Base-by-base conservation (phyloP, 192 early-diverging fungal genomes). In the Umbelopsis isabellina region DNA sequence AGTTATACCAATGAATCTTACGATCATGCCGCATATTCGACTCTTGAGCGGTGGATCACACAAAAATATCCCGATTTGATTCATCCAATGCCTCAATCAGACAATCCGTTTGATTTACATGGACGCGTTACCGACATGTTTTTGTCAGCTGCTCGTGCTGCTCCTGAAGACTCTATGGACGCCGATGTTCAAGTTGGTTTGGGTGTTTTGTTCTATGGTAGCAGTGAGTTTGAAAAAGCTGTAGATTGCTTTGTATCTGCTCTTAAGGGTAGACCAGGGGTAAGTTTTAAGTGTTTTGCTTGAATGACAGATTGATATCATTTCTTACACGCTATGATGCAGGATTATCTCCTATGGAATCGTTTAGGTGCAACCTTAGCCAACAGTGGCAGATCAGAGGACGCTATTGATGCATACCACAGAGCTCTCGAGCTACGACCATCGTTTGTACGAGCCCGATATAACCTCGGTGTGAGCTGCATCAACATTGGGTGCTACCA, bases 1-100 rank as follows among this genome's bases (percentile, higher is more conserved):
- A 95, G 93, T 6, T 97, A 97, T 80, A 97, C 97, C 16, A 99
- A 99, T 75, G 98, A 99, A 80, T 87, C 87, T n/a, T 93, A 89
- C 68, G 89, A 88, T 65, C 89, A 90, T 66, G 93, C 96, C 64
- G 93, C 97, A 1, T 97, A 98, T 74, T 88, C 92, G 68, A 91
- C 93, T 30, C 85, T 99, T 48, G 91, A 95, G 81, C 76, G 86
- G 44, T 99, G 98, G 98, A 77, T 99, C 20, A 76, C 82, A 15
- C 85, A 83, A 23, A 85, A 84, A 74, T 99, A 99, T 83, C 79
- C 78, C 13, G 72, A 84, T 48, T 48, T 92, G 47, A 70, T 80
- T 27, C 71, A 75, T 23, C 68, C 72, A 7, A 66, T 79, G 41
- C 67, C 81, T 35, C 25, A 67, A 3, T 78, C 80, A 1, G 76